Conservation (phyloP, 345 rosid species). For the Salix viminalis region DNA sequence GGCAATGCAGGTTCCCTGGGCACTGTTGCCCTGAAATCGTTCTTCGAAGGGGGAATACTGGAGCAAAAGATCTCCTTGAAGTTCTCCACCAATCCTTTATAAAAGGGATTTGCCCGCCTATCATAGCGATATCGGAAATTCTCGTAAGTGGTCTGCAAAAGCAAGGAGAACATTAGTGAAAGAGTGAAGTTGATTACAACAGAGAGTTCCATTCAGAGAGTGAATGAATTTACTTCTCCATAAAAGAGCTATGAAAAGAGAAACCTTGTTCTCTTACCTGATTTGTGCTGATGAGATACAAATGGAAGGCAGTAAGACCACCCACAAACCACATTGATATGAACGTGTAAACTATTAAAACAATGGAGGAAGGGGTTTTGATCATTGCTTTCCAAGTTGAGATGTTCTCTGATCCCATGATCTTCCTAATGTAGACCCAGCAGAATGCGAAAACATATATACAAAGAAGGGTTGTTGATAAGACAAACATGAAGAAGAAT, state of each 20-base stretch:
- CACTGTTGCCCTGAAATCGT: conserved; percentile 67
- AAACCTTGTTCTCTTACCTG: conserved; percentile 47
- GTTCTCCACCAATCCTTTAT: conserved; percentile 64
- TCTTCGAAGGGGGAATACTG: conserved; percentile 55
- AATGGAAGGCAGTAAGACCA: conserved; percentile 82
- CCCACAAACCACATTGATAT: conserved; percentile 90
- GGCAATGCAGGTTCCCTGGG: conserved; percentile 59
- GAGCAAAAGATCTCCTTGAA: conserved; percentile 76
- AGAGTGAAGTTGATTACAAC: not conserved
- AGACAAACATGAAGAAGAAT: conserved; percentile 93
- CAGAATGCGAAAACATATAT: conserved; percentile 81
- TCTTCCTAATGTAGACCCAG: conserved; percentile 72
- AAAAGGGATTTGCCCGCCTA: conserved; percentile 58
- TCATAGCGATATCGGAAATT: conserved; percentile 80
- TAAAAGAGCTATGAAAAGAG: not conserved
- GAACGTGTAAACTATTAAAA: conserved; percentile 64
- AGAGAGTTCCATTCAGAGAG: not conserved
- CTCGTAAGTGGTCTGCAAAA: conserved; percentile 87
- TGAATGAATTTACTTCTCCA: not conserved
- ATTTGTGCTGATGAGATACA: conserved; percentile 81
- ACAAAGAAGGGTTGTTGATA: conserved; percentile 75
- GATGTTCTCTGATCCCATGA: conserved; percentile 51
- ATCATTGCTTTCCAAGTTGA: conserved; percentile 78
- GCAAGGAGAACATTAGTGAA: not conserved
- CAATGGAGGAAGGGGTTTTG: conserved; percentile 89